Evolutionary conservation across 2,329 filamentous ascomycete genomes (phyloP).

Genomic region (Curvularia verruculosa): DNA sequence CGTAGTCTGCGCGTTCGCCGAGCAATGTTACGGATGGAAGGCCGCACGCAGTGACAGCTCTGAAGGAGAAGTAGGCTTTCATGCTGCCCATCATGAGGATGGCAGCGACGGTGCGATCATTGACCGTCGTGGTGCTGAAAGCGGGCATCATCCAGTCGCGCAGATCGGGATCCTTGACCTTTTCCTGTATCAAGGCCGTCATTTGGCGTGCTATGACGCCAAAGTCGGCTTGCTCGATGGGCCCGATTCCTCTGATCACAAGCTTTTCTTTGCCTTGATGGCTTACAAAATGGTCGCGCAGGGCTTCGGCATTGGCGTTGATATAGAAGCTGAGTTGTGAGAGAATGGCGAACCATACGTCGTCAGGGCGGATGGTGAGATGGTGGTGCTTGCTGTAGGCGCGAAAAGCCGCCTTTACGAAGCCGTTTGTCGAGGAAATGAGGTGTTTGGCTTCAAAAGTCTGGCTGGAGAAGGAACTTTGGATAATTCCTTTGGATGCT

Average conservation of each 20-base stretch:
- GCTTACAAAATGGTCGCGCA: conserved; percentile 37
- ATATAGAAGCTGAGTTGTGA: conserved; percentile 36
- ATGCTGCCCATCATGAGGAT: conserved; percentile 28
- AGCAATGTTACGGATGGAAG: conserved; percentile 30
- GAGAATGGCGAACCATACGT: conserved; percentile 36
- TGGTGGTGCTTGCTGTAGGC: conserved; percentile 31
- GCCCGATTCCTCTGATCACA: conserved; percentile 10
- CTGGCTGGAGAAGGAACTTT: conserved; percentile 13
- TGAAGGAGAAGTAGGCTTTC: conserved; percentile 26
- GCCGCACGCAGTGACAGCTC: conserved; percentile 7
- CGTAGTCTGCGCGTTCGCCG: conserved; percentile 24
- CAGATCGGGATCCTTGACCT: conserved; percentile 17
- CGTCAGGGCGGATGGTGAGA: conserved; percentile 32
- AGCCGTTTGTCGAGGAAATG: conserved; percentile 20
- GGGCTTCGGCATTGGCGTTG: conserved; percentile 30
- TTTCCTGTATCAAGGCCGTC: conserved; percentile 14
- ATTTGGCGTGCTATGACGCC: conserved; percentile 10
- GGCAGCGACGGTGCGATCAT: conserved; percentile 17
- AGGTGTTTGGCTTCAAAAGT: conserved; percentile 6
- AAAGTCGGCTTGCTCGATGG: conserved; percentile 9
- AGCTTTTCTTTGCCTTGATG: conserved; percentile 38
- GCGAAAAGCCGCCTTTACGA: conserved; percentile 22
- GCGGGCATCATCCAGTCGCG: conserved; percentile 27
- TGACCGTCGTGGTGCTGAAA: conserved; percentile 26
- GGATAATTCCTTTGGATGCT: conserved; percentile 9